phyloP scores from a whole-genome alignment of 2,329 filamentous ascomycete genomes.

The Thelonectria discophora region DNA sequence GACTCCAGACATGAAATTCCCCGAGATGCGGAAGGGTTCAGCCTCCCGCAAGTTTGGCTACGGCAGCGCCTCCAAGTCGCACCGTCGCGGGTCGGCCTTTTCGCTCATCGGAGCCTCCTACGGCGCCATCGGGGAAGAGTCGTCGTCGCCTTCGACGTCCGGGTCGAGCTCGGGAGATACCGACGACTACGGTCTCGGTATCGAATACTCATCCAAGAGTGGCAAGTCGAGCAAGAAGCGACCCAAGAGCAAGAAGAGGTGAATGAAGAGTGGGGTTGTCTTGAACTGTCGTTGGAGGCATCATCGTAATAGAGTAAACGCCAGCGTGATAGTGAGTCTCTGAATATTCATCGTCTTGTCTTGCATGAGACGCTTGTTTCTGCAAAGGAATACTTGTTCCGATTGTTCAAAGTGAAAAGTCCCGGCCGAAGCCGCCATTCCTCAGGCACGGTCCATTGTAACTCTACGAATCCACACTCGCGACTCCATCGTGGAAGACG shows the following conservation, averaged over 20 bases:
- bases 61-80: constrained; percentile 42
- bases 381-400: no score
- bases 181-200: constrained; percentile 41
- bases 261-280: neutral
- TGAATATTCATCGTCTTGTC: no score
- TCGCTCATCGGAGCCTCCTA: constrained; percentile 33
- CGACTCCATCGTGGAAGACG: neutral
- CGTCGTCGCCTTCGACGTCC: constrained; percentile 31
- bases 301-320: no score
- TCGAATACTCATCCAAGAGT: constrained; percentile 44
- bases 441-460: neutral
- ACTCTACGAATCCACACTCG: neutral
- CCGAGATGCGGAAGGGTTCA: constrained; percentile 50
- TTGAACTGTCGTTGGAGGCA: no score
- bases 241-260: constrained; percentile 38
- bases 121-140: constrained; percentile 24
- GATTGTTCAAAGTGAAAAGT: no score
- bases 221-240: constrained; percentile 42
- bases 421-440: neutral
- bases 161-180: constrained; percentile 35
- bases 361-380: no score
- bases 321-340: no score
- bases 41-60: constrained; percentile 49
- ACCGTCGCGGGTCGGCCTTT: constrained; percentile 44
- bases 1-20: constrained; percentile 50